These are phyloP conservation scores for Vitis hybrid DNA, from an alignment of 177 flowering plant genomes.

Conservation along the genomic window DNA sequence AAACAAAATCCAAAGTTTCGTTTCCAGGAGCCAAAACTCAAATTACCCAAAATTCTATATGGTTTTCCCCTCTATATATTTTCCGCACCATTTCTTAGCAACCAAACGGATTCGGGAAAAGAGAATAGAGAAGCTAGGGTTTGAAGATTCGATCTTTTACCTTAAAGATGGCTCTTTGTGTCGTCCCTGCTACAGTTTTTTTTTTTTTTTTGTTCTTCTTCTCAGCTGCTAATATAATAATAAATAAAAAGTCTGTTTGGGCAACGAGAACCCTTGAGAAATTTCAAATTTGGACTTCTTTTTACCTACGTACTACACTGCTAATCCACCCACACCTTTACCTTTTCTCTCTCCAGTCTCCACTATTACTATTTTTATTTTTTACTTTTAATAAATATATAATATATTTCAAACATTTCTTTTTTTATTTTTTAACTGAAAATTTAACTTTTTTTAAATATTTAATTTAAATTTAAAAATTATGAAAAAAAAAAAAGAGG, in stretches of 20 bases:
- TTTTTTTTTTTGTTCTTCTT: not conserved
- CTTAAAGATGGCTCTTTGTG: not conserved
- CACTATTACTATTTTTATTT: too few relatives aligned
- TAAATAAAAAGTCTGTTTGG: slow-evolving; percentile 1
- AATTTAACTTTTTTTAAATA: too few relatives aligned
- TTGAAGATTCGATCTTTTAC: slow-evolving; percentile 1
- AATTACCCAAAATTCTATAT: not conserved
- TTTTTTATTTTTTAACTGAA: too few relatives aligned
- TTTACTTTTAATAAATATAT: too few relatives aligned
- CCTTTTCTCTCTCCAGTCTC: too few relatives aligned
- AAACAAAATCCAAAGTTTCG: not conserved
- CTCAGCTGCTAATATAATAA: not conserved
- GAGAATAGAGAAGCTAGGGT: not conserved
- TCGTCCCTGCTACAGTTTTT: not conserved
- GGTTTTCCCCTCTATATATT: not conserved
- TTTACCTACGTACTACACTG: too few relatives aligned
- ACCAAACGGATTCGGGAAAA: not conserved
- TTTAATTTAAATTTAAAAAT: too few relatives aligned
- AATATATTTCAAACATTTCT: too few relatives aligned
- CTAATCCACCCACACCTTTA: too few relatives aligned
- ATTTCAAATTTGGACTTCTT: not conserved
- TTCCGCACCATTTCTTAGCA: too few relatives aligned
- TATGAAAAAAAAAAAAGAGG: too few relatives aligned
- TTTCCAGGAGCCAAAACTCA: too few relatives aligned
- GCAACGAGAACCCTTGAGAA: not conserved